phyloP scores from a whole-genome alignment of 768 basidiomycete species.

The Melanogaster broomeanus region DNA sequence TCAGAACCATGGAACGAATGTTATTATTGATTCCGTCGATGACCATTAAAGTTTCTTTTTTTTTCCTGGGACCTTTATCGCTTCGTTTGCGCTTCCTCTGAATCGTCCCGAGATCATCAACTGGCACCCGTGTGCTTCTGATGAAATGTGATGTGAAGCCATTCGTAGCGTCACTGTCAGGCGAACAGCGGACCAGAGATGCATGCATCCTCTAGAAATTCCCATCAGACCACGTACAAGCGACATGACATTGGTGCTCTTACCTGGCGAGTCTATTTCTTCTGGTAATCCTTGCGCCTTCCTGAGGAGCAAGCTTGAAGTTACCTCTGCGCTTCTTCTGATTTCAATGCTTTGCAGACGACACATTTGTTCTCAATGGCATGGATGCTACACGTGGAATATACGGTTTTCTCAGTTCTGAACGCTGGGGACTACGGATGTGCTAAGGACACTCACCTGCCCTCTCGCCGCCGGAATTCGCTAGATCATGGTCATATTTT shows the following conservation, averaged over 20 bases:
- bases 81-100: constrained; percentile 33
- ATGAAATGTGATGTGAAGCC: constrained; percentile 96
- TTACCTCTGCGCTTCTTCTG: constrained; percentile 62
- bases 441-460: constrained; percentile 49
- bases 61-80: constrained; percentile 18
- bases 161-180: constrained; percentile 86
- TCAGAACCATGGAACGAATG: too few species aligned
- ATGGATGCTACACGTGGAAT: constrained; percentile 97
- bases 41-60: constrained; percentile 10
- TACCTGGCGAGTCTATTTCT: constrained; percentile 60
- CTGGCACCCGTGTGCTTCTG: background rate
- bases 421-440: constrained; percentile 66
- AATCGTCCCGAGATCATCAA: constrained; percentile 1
- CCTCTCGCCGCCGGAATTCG: constrained; percentile 57
- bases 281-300: constrained; percentile 71
- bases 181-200: constrained; percentile 70
- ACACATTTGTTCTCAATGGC: constrained; percentile 93
- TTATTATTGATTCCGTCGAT: background rate
- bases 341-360: constrained; percentile 69
- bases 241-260: constrained; percentile 7
- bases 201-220: constrained; percentile 52
- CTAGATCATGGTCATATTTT: constrained; percentile 64
- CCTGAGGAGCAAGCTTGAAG: constrained; percentile 69
- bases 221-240: background rate
- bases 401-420: constrained; percentile 85